These are phyloP conservation scores for Lentinula edodes DNA, from an alignment of 768 basidiomycete genomes.

Conservation along the genomic window DNA sequence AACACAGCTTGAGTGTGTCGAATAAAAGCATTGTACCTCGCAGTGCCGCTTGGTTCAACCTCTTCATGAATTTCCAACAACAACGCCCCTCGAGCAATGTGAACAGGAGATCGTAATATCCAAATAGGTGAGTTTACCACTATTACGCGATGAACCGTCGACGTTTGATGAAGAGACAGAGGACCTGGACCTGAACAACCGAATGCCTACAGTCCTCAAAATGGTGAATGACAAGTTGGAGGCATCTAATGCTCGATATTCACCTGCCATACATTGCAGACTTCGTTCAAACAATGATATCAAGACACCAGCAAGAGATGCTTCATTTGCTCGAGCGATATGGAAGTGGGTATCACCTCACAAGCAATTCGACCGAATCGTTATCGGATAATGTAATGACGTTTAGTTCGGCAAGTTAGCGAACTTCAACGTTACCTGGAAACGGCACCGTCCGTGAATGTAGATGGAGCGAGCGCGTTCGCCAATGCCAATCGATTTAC, in stretches of 20 bases:
- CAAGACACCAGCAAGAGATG: not conserved
- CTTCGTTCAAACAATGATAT: not conserved
- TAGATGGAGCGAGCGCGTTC: not conserved
- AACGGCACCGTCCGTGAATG: not conserved
- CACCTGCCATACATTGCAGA: not conserved
- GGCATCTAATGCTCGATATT: not conserved
- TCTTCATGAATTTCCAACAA: not conserved
- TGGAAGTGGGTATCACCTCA: not conserved
- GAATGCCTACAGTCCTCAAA: too few species aligned
- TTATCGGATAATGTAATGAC: too few species aligned
- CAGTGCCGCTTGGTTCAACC: not conserved
- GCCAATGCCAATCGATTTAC: not conserved
- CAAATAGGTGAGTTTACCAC: not conserved
- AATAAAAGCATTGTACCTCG: not conserved
- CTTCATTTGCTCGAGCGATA: not conserved
- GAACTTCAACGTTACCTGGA: not conserved
- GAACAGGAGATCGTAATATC: not conserved
- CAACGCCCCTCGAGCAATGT: not conserved
- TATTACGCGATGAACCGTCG: not conserved
- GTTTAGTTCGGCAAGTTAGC: too few species aligned
- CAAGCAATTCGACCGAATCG: too few species aligned
- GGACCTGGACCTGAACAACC: not conserved
- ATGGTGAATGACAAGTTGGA: too few species aligned
- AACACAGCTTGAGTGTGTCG: too few species aligned
- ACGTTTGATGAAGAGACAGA: not conserved